Percentiles rank a stretch among this genome's conserved stretches.
Evolutionary conservation across 352 stramenopile genomes (phyloP).

Genomic region (Halophytophthora polymorphica): DNA sequence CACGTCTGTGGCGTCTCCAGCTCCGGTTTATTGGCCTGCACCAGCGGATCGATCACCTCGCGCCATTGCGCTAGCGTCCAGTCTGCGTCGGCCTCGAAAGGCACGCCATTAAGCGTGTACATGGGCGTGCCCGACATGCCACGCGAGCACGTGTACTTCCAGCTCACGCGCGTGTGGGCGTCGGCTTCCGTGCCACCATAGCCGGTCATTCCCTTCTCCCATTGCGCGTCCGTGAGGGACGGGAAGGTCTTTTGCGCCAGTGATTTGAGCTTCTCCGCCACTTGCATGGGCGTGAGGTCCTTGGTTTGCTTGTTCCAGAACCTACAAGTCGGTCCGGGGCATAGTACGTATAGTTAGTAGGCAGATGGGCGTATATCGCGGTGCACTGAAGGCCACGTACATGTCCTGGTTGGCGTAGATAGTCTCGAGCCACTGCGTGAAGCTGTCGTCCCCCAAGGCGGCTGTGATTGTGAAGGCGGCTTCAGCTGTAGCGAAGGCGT

Average conservation of each 20-base stretch:
- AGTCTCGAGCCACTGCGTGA: conserved; percentile 72
- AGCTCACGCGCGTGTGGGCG: conserved; percentile 49
- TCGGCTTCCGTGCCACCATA: conserved; percentile 74
- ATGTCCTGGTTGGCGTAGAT: conserved; percentile 78
- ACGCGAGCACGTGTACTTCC: conserved; percentile 82
- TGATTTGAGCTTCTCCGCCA: conserved; percentile 50
- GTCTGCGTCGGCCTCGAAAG: conserved; percentile 61
- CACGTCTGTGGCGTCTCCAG: conserved; percentile 46
- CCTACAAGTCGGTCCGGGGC: conserved; percentile 21
- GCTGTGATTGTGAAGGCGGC: conserved; percentile 62
- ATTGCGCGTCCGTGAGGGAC: conserved; percentile 55
- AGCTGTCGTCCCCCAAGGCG: conserved; percentile 48
- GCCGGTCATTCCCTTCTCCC: conserved; percentile 68
- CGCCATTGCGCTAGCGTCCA: conserved; percentile 72
- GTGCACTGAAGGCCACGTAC: conserved; percentile 22
- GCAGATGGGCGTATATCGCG: not conserved
- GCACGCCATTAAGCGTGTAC: conserved; percentile 80
- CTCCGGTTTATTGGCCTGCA: conserved; percentile 32
- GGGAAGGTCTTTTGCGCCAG: conserved; percentile 72
- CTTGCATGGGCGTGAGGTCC: conserved; percentile 65
- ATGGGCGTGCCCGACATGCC: conserved; percentile 70
- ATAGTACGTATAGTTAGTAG: no score
- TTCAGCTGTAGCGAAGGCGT: conserved; percentile 66
- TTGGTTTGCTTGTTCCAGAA: conserved; percentile 85
- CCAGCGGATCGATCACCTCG: conserved; percentile 44